Percentiles rank a stretch among this genome's conserved stretches.
Evolutionary conservation across 2,329 filamentous ascomycete species (phyloP).

Genomic region (Sclerotinia subarctica): DNA sequence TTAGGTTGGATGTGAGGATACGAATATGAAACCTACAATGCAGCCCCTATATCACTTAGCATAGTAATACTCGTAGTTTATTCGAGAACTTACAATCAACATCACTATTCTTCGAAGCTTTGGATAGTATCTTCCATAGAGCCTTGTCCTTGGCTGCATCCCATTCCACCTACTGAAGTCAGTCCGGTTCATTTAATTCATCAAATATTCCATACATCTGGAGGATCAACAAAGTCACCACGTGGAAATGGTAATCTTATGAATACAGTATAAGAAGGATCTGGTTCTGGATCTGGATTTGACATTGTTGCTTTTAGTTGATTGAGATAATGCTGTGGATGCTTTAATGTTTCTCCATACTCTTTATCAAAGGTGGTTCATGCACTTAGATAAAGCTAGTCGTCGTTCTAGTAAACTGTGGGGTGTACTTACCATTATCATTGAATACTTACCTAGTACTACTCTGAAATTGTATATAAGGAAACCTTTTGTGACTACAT

Average conservation of each 20-base stretch:
- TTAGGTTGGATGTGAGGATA: background rate
- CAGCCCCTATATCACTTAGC: constrained; percentile 58
- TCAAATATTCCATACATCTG: constrained; percentile 57
- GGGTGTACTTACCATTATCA: background rate
- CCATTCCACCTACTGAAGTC: constrained; percentile 70
- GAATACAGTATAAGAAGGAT: constrained; percentile 62
- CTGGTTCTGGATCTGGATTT: constrained; percentile 21
- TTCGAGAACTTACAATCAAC: constrained; percentile 68
- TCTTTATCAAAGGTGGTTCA: constrained; percentile 26
- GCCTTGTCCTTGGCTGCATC: constrained; percentile 79
- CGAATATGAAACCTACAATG: constrained; percentile 56
- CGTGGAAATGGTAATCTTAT: constrained; percentile 86
- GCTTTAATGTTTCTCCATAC: constrained; percentile 19
- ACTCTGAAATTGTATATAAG: background rate
- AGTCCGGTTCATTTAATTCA: constrained; percentile 15
- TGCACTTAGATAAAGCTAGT: constrained; percentile 29
- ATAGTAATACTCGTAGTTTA: background rate
- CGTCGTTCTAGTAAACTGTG: background rate
- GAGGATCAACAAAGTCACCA: constrained; percentile 85
- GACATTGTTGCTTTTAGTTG: constrained; percentile 30
- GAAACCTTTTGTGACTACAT: background rate
- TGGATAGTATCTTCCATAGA: constrained; percentile 86
- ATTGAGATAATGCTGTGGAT: constrained; percentile 3
- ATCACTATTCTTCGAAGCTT: constrained; percentile 71
- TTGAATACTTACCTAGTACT: background rate